Base-by-base conservation (phyloP, 345 rosid species). In the Populus tremula region DNA sequence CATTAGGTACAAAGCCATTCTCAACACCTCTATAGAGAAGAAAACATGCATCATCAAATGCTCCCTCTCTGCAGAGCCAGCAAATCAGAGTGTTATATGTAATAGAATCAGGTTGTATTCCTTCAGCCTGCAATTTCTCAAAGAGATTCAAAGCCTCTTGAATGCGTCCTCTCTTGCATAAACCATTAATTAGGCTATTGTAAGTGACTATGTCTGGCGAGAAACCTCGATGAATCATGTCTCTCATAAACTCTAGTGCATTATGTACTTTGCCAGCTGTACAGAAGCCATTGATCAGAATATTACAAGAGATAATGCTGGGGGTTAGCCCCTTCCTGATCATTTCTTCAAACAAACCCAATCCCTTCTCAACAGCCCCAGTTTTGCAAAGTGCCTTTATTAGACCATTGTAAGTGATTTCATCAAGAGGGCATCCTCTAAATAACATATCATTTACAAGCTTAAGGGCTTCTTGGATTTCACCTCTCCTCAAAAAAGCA, bases 281-380 rank as follows among this genome's bases (percentile, higher is more conserved):
- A 71, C 98, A 93, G 2, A 94, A 77, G 62, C 92, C 93, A 78
- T 91, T 79, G 45, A 94, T 89, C 79, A 94, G 77, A 80, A 91
- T 89, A 87, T 93, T 94, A 82, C 91, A 91, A 9, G 98, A 87
- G 54, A 91, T 82, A 70, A 63, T 88, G 77, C 86, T 89, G 11
- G 90, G 92, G 53, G 49, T 78, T 70, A 86, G 78, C 29, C 92
- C 94, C 72, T 90, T 88, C 74, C 76, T 80, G 74, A 79, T 80
- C 97, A 91, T 93, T 80, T 93, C 94, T 76, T 94, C 98, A 80
- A 93, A 89, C 87, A 94, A 86, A 29, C 86, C 88, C 72, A 89
- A 71, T 27, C 91, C 98, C 79, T 84, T 89, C 53, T 93, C 89
- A 12, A 88, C 83, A 35, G 89, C 93, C 72, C 97, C 94, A 13